Evolutionary conservation across 2,329 filamentous ascomycete genomes (phyloP), one percentile per base, ranked within the genome.

Genomic region (Pseudogymnoascus sp.): DNA sequence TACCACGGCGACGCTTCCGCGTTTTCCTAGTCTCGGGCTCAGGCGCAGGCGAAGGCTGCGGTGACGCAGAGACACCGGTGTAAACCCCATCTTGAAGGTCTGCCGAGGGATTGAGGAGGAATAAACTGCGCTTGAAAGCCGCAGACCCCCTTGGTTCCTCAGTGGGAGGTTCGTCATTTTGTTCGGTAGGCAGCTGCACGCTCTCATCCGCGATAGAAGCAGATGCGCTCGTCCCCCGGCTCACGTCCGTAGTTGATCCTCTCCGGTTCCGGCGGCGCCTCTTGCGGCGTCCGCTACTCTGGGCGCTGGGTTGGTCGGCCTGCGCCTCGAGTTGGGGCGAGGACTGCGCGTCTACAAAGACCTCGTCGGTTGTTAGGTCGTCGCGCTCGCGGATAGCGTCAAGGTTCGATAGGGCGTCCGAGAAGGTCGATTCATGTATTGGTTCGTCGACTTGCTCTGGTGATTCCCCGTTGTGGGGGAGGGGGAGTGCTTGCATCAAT

Each of bases 261-360:
- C 23, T 28, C 1, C 44, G 21, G 2, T 50, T 50, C 1, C 44
- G 23, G 13, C 44, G 44, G 1, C 44, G 21, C 5, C 23, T 50
- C 44, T 50, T 50, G 44, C 44, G 44, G 10, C 44, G 44, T 7
- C 21, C 23, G 6, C 44, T 50, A 1, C 23, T 3, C 23, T 50
- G 21, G 2, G 44, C 15, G 8, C 44, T 50, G 3, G 21, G 44
- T 17, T 9, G 23, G 10, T 50, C 44, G 8, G 23, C 44, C 2
- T 28, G 44, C 15, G 44, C 44, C 23, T 50, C 13, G 5, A 59
- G 35, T 31, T 47, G 62, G 1, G 68, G 71, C 2, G 70, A 72
- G 13, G 69, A 69, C 13, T 69, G 40, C 19, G 67, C 68, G 60
- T 72, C 72, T 42, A 71, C 65, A 42, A 71, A 73, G 7, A 66